Percentiles rank a stretch among this genome's conserved stretches.
Conservation (phyloP, 2,329 filamentous ascomycete genomes). For the Calonectria multiphialidica region DNA sequence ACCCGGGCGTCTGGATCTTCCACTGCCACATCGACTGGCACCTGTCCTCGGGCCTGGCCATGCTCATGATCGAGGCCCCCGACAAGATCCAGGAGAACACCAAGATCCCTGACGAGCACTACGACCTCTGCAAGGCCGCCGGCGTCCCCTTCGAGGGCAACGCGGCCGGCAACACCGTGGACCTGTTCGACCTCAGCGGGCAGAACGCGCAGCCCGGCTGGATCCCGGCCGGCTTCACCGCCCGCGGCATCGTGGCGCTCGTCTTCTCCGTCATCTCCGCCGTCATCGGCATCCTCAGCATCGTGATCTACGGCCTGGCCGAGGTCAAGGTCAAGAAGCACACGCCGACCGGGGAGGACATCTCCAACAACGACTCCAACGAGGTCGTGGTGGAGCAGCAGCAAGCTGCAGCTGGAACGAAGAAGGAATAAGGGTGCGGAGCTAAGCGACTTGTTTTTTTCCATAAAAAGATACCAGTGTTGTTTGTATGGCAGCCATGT, state of each 20-base stretch:
- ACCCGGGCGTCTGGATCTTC: constrained; percentile 78
- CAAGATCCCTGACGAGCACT: constrained; percentile 70
- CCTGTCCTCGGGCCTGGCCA: constrained; percentile 72
- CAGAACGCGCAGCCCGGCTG: constrained; percentile 66
- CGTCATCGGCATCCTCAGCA: constrained; percentile 64
- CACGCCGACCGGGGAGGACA: constrained; percentile 19
- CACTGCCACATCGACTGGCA: constrained; percentile 90
- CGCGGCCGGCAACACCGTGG: constrained; percentile 76
- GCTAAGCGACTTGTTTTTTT: not conserved
- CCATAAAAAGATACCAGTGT: constrained; percentile 1
- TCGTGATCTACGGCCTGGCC: constrained; percentile 28
- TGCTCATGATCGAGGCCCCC: constrained; percentile 74
- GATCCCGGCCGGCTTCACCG: constrained; percentile 74
- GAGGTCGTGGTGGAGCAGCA: constrained; percentile 18
- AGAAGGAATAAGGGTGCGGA: not conserved
- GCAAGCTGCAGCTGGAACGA: not conserved
- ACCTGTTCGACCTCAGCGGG: constrained; percentile 74
- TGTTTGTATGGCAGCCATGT: not conserved
- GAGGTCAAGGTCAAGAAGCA: constrained; percentile 17
- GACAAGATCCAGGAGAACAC: constrained; percentile 70
- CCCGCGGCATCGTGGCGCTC: constrained; percentile 79
- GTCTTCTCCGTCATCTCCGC: constrained; percentile 79
- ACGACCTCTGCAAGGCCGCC: constrained; percentile 67
- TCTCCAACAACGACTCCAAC: constrained; percentile 27
- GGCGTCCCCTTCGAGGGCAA: constrained; percentile 72